Evolutionary conservation across 495 filamentous ascomycete species (phyloP), one percentile per base, ranked within the genome.

Genomic region (Talaromyces stipitatus): DNA sequence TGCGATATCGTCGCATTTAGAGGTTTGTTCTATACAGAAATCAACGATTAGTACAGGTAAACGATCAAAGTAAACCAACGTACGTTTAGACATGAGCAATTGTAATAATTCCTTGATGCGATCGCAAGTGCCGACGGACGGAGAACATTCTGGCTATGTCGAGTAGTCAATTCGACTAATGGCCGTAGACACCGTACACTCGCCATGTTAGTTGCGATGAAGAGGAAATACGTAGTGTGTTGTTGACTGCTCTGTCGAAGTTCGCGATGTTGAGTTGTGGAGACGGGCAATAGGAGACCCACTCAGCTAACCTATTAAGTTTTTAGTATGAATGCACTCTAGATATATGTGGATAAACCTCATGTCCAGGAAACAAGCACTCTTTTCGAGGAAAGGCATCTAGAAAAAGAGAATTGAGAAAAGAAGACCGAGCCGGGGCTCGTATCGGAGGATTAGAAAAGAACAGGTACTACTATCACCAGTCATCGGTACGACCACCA

Each of bases 91-190:
- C 48, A 51, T 9, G 24, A 30, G 48, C 48, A 51, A 51, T 51
- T 48, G 45, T 48, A 14, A 51, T 30, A 30, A 16, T 51, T 51
- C 22, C 48, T 9, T 16, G 24, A 51, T 69, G 75, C 24, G 73
- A 77, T 56, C 70, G 85, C 55, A 81, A 84, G 58, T 89, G 87
- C 69, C 85, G 86, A 58, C 77, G 87, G 30, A 78, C 9, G n/a
- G 77, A 51, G 20, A 48, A 18, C 2, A 2, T 24, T 11, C 14
- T 48, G 22, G 16, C 48, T 51, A 7, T 12, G 48, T 51, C 48
- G 48, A 10, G 27, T 30, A 30, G 48, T 16, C 26, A 51, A 5
- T 16, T 51, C 48, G 2, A 14, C 48, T 9, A 51, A 28, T 20
- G 24, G n/a, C 24, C 24, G 27, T 20, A 51, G n/a, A 51, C 1